phyloP scores from a whole-genome alignment of 169 alveolate species.

The Plasmodium vinckei region DNA sequence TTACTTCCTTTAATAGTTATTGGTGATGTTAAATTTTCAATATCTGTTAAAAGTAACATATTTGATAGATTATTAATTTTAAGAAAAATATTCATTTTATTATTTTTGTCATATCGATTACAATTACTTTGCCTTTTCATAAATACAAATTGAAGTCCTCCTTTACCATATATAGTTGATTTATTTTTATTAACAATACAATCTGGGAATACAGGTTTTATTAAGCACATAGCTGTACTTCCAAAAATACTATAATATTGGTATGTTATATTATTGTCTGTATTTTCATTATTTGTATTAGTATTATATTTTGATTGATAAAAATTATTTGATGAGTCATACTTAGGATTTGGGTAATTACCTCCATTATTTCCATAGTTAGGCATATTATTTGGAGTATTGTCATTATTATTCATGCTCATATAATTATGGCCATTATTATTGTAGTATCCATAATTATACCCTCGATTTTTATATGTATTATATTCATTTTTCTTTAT shows the following conservation, averaged over 20 bases:
- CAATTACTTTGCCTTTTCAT: constrained; percentile 72
- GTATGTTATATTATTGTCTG: constrained; percentile 51
- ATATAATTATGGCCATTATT: constrained; percentile 20
- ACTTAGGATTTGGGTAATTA: not conserved
- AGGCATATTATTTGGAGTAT: constrained; percentile 6
- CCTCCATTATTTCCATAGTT: not conserved
- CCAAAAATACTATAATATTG: constrained; percentile 74
- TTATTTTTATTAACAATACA: constrained; percentile 59
- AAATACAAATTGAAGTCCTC: constrained; percentile 74
- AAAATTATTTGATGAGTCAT: constrained; percentile 16
- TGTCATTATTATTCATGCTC: constrained; percentile 30
- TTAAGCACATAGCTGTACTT: constrained; percentile 74
- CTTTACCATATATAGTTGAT: constrained; percentile 69
- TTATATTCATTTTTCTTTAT: constrained; percentile 18
- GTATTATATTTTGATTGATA: constrained; percentile 36
- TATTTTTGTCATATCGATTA: constrained; percentile 68
- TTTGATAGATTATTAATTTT: constrained; percentile 59
- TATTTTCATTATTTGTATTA: constrained; percentile 13
- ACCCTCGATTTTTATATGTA: constrained; percentile 54
- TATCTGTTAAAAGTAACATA: constrained; percentile 43
- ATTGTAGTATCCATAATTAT: constrained; percentile 29
- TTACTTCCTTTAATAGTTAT: constrained; percentile 44
- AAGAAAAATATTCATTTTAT: constrained; percentile 58
- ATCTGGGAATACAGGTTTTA: constrained; percentile 69
- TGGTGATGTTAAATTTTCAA: constrained; percentile 53